These are phyloP conservation scores for Phyllosticta paracitricarpa DNA, from an alignment of 2,329 filamentous ascomycete species.

Conservation along the genomic window DNA sequence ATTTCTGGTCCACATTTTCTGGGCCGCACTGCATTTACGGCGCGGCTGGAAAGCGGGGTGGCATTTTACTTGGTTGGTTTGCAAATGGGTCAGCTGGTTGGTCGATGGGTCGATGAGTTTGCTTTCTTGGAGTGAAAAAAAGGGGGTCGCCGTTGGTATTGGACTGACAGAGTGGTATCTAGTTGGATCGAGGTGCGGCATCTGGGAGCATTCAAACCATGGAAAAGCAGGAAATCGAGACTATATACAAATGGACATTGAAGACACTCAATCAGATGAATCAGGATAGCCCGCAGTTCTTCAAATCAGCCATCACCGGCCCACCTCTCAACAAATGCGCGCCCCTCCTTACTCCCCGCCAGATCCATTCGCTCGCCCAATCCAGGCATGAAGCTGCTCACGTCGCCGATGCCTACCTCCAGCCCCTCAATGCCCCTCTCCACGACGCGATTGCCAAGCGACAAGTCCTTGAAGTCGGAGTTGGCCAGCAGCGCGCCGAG, in stretches of 20 bases:
- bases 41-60: no score
- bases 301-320: not conserved
- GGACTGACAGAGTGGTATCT: no score
- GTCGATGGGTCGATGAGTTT: no score
- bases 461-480: conserved; percentile 21
- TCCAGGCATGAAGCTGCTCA: conserved; percentile 27
- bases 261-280: not conserved
- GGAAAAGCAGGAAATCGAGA: no score
- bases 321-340: conserved; percentile 9
- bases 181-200: no score
- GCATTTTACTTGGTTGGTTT: no score
- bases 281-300: not conserved
- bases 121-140: no score
- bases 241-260: not conserved
- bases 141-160: no score
- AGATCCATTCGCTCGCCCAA: conserved; percentile 25
- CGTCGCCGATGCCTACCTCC: conserved; percentile 27
- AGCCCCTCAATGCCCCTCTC: conserved; percentile 25
- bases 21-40: no score
- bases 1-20: no score
- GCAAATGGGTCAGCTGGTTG: no score
- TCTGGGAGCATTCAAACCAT: no score
- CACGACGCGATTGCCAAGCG: conserved; percentile 17
- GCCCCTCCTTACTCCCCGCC: not conserved
- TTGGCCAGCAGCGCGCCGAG: conserved; percentile 29